Evolutionary conservation across 2,329 filamentous ascomycete species (phyloP).

Genomic region (Sclerotinia nivalis): DNA sequence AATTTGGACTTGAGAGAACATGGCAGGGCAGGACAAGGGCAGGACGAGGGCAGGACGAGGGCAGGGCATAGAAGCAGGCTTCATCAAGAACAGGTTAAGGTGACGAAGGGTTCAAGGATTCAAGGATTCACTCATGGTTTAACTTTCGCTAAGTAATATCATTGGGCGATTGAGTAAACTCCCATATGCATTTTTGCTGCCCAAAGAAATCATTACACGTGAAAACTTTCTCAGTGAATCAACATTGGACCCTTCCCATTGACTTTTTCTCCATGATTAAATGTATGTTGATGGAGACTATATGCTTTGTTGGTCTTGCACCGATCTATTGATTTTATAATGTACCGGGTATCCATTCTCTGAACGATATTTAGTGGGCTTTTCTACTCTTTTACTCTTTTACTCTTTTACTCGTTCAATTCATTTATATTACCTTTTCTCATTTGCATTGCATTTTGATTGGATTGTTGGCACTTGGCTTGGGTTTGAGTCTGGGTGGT

Average conservation of each 20-base stretch:
- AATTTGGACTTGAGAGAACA: neutral
- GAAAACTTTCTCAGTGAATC: neutral
- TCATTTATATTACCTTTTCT: neutral
- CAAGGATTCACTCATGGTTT: conserved; percentile 1
- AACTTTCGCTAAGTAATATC: neutral
- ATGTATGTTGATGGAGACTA: conserved; percentile 1
- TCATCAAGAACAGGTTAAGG: conserved; percentile 12
- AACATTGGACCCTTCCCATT: no score
- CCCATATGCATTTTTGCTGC: neutral
- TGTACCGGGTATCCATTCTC: no score
- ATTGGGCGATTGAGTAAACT: neutral
- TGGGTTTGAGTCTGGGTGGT: neutral
- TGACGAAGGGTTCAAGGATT: neutral
- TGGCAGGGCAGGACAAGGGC: neutral
- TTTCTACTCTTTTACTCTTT: no score
- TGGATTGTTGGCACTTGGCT: neutral
- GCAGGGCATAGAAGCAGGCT: neutral
- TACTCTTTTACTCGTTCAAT: no score
- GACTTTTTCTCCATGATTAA: no score
- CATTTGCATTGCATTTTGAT: neutral
- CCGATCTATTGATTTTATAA: neutral
- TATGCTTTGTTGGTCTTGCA: conserved; percentile 3
- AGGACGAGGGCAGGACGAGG: no score
- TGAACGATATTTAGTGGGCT: no score
- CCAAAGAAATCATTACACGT: neutral